Evolutionary conservation across 768 basidiomycete genomes (phyloP).

Genomic region (Lyophyllum atratum): DNA sequence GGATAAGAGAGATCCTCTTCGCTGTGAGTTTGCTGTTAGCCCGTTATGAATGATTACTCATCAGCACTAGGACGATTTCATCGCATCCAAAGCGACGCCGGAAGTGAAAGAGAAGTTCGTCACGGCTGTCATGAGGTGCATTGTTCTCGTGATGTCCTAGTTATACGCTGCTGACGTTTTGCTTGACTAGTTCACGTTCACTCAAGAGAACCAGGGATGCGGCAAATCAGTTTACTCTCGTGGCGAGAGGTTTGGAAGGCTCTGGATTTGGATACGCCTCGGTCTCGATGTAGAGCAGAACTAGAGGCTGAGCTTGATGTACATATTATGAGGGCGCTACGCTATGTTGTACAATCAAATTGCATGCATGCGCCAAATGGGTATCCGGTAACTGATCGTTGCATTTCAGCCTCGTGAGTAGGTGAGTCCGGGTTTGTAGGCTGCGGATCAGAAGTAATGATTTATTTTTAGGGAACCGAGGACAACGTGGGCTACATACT

Average conservation of each 20-base stretch:
- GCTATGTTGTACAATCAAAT: neutral
- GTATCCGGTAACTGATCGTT: neutral
- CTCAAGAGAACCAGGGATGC: slow-evolving; percentile 78
- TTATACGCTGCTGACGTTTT: neutral
- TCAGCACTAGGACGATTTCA: slow-evolving; percentile 84
- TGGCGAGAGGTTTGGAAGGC: slow-evolving; percentile 82
- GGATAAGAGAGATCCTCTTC: slow-evolving; percentile 76
- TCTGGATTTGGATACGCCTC: slow-evolving; percentile 86
- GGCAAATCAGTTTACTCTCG: slow-evolving; percentile 83
- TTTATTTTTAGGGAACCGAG: neutral
- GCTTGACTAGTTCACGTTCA: slow-evolving; percentile 59
- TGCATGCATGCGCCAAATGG: neutral
- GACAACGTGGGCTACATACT: neutral
- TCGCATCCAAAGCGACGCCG: slow-evolving; percentile 66
- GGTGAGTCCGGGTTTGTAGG: neutral
- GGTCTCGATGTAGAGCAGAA: slow-evolving; percentile 45
- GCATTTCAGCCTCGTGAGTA: neutral
- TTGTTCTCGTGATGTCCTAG: neutral
- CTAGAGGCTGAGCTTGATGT: neutral
- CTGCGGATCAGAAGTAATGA: neutral
- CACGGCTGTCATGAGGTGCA: slow-evolving; percentile 68
- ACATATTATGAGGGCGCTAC: neutral
- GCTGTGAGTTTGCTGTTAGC: too few species aligned
- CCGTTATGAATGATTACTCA: too few species aligned
- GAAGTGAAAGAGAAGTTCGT: slow-evolving; percentile 82